Base-by-base conservation (phyloP, 2,329 filamentous ascomycete genomes). In the Furcasterigmium furcatum region DNA sequence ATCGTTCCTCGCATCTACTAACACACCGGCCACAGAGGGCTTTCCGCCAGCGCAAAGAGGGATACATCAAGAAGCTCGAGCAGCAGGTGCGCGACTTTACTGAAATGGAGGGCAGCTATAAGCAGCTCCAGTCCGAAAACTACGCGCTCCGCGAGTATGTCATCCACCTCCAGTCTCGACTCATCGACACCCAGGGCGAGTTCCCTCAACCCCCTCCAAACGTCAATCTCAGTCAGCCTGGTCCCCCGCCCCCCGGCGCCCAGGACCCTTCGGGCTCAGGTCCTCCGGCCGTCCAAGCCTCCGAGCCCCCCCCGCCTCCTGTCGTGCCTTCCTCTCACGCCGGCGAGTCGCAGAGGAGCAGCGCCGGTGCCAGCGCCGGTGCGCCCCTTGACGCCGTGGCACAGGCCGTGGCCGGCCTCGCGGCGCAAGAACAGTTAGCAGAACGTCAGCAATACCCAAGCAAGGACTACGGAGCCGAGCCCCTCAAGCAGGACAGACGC, bases 21-120 rank as follows among this genome's bases (percentile, higher is more conserved):
- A n/a, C 36, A 20, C 4, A 14, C 25, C 16, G 12, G 44, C 19
- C 44, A 53, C 58, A 99, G 92, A 84, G 94, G 64, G 94, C 94
- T 35, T 99, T 99, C 70, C 88, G 94, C 35, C 91, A 97, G 70
- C 87, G 94, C 52, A 99, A 99, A 65, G 94, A 99, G 68, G 88
- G 89, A 38, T 96, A 99, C 65, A 99, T 99, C 66, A 95, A 95
- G 73, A 95, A 95, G 65, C 79, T 99, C 7, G 94, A 99, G 68
- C 87, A 94, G 62, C 89, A 97, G 63, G 90, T 96, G 43, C 85
- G 89, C 58, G 88, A 94, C 24, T 88, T 83, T 54, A 78, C 82
- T 55, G 77, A 82, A 16, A 80, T 96, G 66, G 87, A 91, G 54
- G 80, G 87, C 51, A 82, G 80, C 46, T 90, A 82, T 67, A 94